Base-by-base conservation (phyloP, 805 yeast genomes). In the Candida ficus region DNA sequence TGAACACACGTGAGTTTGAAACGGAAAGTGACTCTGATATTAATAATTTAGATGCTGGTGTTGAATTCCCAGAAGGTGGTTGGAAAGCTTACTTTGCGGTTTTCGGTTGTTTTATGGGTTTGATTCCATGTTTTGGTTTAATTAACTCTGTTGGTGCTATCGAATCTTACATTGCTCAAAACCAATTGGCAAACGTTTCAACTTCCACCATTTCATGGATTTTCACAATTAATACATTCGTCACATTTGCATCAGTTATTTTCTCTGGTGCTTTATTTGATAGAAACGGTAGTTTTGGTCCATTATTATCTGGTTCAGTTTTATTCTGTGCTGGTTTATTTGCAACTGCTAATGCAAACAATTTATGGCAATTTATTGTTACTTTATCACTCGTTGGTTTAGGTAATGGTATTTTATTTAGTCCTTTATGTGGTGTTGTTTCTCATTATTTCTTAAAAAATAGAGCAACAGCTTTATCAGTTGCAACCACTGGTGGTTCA, bases 81-180 rank as follows among this genome's bases (percentile, higher is more conserved):
- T 39, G 58, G 31, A 53, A 60, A 44, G 87, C 86, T 0, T 78
- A 76, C 63, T 43, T 62, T 5, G 83, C 76, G 1, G 76, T 79
- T 0, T 53, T 77, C 26, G 90, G 88, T 1, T 66, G 77, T 0
- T 79, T 78, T 46, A 57, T 76, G 42, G 87, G 87, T 0, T 60
- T 77, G 18, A 54, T 75, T 5, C 79, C 80, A 1, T 72, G 71
- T 6, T 72, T 79, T 46, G 88, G 90, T 3, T 54, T 78, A 32
- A 61, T 78, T 43, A 80, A 80, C 47, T 66, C 83, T 0, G 65
- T 78, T 19, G 88, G 90, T 48, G 83, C 83, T 2, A 68, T 82
- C 32, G 81, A 82, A 60, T 71, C 83, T 0, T 79, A 80, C 49
- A 71, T 82, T 7, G 67, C 68, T 1, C 46, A 52, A 35, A 56